Conservation (phyloP, 768 basidiomycete species). For the Auriscalpium vulgare region DNA sequence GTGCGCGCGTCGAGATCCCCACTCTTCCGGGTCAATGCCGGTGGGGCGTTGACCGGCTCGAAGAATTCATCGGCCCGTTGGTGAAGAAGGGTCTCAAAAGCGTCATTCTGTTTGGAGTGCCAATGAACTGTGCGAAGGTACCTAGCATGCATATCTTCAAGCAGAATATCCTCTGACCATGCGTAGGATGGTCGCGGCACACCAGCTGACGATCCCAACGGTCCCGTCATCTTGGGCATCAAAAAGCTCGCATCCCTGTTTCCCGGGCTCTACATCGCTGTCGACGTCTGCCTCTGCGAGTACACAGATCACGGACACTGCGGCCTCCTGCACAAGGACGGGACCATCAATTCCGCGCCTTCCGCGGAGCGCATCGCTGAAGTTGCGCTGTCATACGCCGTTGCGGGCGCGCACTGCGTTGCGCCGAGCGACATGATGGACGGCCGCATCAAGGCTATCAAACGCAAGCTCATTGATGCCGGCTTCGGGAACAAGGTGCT, state of each 20-base stretch:
- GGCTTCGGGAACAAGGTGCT: constrained; percentile 84
- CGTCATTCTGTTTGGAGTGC: constrained; percentile 94
- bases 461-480: constrained; percentile 71
- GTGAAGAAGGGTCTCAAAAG: constrained; percentile 85
- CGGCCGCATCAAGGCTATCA: constrained; percentile 86
- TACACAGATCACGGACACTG: constrained; percentile 99
- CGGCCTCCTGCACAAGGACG: constrained; percentile 67
- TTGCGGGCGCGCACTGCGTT: constrained; percentile 95
- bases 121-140: constrained; percentile 73
- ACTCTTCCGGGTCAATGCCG: constrained; percentile 80
- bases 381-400: constrained; percentile 87
- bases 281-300: constrained; percentile 98
- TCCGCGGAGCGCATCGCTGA: constrained; percentile 86
- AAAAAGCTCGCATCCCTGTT: constrained; percentile 66
- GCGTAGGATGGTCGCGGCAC: constrained; percentile 71
- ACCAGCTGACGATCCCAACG: constrained; percentile 82
- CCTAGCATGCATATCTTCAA: neutral
- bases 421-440: constrained; percentile 99
- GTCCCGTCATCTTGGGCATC: constrained; percentile 94
- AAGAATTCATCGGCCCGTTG: constrained; percentile 78
- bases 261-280: constrained; percentile 82
- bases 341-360: constrained; percentile 66
- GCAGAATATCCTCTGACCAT: neutral
- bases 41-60: constrained; percentile 94
- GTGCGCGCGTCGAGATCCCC: constrained; percentile 70